Base-by-base conservation (phyloP, 768 basidiomycete species). In the Tephrocybe sp. region DNA sequence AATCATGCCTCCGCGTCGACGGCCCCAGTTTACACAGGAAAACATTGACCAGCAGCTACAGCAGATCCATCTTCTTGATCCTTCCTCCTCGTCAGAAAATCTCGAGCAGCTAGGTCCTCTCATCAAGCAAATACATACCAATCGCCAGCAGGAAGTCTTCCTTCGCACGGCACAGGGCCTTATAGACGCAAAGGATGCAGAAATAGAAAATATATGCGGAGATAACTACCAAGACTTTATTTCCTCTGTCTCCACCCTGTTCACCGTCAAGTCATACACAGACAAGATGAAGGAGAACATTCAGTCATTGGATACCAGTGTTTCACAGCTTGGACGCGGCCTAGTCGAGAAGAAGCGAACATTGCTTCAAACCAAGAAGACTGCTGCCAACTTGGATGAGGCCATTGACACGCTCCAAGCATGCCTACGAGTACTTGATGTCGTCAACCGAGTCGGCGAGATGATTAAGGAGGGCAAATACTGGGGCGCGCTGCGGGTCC, bases 171-270 rank as follows among this genome's bases (percentile, higher is more conserved):
- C 97, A 36, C 86, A 90, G 61, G 76, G 73, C n/a, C 88, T 97
- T 60, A 87, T 97, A 51, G 85, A 92, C 61, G 84, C 93, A 56
- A 97, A 97, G 71, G 97, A 99, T 65, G 77, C 80, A 53, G 95
- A 98, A 68, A 99, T 99, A 66, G 92, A 98, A 71, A 83, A 81
- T 52, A 94, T 97, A 66, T 98, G 97, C 70, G 82, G 85, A 49
- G 89, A 93, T 57, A 98, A 98, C 67, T 97, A 98, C 61, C 92
- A 94, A 69, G 95, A 98, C 69, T 99, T 99, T 60, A 94, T 97
- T 27, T 86, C 88, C 23, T 97, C 94, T 16, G 94, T 97, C 13
- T 92, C 93, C n/a, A 97, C 94, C 2, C 76, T 99, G 54, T 88
- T 97, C 68, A 87, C 88, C 40, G 92, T 99, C 64, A 88, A 97